Evolutionary conservation across 345 rosid genomes (phyloP).

Genomic region (Eucalyptus grandis): DNA sequence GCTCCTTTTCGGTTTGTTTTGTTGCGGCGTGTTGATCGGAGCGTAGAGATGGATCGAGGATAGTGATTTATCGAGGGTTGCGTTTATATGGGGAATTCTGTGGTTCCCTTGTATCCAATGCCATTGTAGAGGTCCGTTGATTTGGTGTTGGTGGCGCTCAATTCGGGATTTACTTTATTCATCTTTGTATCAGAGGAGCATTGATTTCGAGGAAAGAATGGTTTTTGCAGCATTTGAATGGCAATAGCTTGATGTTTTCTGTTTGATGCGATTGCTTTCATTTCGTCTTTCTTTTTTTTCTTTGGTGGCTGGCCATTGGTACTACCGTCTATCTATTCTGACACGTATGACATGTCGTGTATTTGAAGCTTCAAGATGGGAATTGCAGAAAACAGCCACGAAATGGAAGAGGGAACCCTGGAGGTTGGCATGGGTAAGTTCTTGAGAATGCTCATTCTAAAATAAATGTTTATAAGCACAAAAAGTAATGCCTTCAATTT

Average conservation of each 20-base stretch:
- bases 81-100: background rate
- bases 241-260: background rate
- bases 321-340: background rate
- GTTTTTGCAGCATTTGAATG: background rate
- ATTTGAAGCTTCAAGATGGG: constrained; percentile 35
- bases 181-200: background rate
- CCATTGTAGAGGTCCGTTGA: background rate
- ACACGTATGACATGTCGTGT: background rate
- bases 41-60: background rate
- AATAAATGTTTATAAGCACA: background rate
- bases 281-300: background rate
- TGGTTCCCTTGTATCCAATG: background rate
- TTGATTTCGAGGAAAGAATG: background rate
- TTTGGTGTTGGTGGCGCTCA: background rate
- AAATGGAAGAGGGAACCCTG: constrained; percentile 57
- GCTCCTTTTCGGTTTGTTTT: background rate
- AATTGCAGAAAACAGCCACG: constrained; percentile 30
- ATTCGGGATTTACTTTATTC: background rate
- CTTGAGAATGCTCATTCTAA: background rate
- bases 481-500: background rate
- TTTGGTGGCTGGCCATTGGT: background rate
- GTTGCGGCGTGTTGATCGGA: background rate
- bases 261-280: background rate
- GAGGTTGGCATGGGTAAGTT: constrained; percentile 89
- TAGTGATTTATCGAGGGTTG: background rate